Conservation (phyloP, 2,329 filamentous ascomycete species). For the Venturia oleaginea region DNA sequence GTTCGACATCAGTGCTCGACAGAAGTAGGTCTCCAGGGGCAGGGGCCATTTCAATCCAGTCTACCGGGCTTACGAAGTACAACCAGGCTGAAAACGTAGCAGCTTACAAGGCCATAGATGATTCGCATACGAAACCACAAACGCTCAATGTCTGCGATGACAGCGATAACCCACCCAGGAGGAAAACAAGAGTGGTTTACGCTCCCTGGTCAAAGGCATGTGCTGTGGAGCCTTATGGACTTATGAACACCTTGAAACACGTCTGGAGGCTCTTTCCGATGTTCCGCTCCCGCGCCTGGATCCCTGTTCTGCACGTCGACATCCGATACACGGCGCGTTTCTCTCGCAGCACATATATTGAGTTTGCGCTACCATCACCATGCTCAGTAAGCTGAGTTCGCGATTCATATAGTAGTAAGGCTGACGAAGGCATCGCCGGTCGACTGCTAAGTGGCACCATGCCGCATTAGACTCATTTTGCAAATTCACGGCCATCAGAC, state of each 20-base stretch:
- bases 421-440: neutral
- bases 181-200: neutral
- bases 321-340: neutral
- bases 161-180: neutral
- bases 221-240: constrained; percentile 1
- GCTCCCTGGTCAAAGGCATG: neutral
- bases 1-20: neutral
- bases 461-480: too few relatives aligned
- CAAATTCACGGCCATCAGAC: too few relatives aligned
- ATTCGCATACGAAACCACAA: too few relatives aligned
- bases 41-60: neutral
- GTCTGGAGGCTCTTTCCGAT: neutral
- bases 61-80: neutral
- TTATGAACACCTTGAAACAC: neutral
- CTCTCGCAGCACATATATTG: neutral
- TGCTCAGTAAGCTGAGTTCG: neutral
- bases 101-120: neutral
- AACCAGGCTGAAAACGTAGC: neutral
- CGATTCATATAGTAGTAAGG: too few relatives aligned
- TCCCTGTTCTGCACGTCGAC: neutral
- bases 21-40: neutral
- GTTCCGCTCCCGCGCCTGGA: neutral
- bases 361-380: neutral
- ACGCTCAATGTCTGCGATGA: neutral
- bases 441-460: neutral